Conservation (phyloP, 495 filamentous ascomycete genomes). For the Umbilicaria muhlenbergii region DNA sequence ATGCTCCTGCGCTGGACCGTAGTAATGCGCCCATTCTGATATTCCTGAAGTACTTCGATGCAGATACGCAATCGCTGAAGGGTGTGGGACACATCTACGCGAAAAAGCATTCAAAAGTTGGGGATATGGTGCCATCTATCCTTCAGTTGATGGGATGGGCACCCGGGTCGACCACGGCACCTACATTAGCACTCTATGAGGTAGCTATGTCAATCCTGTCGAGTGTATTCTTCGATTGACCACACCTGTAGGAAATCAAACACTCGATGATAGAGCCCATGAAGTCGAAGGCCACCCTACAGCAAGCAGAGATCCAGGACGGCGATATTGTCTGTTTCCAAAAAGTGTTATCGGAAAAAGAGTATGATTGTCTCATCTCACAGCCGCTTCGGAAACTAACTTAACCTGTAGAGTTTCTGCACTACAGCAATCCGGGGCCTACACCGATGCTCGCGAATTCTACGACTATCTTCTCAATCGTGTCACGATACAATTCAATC, state of each 20-base stretch:
- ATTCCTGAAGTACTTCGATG: conserved; percentile 87
- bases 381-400: background rate
- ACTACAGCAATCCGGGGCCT: conserved; percentile 18
- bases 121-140: conserved; percentile 69
- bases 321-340: conserved; percentile 97
- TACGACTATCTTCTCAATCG: conserved; percentile 88
- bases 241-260: conserved; percentile 64
- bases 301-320: conserved; percentile 86
- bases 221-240: conserved; percentile 8
- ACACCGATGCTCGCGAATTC: conserved; percentile 59
- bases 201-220: conserved; percentile 15
- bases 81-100: conserved; percentile 76
- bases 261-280: conserved; percentile 90
- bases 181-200: conserved; percentile 52
- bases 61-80: conserved; percentile 50
- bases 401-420: conserved; percentile 1
- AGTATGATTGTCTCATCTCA: conserved; percentile 20
- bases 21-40: conserved; percentile 51
- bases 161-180: conserved; percentile 23
- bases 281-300: conserved; percentile 77
- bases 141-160: conserved; percentile 78
- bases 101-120: conserved; percentile 70
- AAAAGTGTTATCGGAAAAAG: conserved; percentile 43
- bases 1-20: conserved; percentile 29
- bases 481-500: conserved; percentile 51